A percentile compares a stretch with the other conserved stretches of the same genome.
These are phyloP conservation scores for Trapa incisa DNA, from an alignment of 345 rosid genomes.

Conservation along the genomic window DNA sequence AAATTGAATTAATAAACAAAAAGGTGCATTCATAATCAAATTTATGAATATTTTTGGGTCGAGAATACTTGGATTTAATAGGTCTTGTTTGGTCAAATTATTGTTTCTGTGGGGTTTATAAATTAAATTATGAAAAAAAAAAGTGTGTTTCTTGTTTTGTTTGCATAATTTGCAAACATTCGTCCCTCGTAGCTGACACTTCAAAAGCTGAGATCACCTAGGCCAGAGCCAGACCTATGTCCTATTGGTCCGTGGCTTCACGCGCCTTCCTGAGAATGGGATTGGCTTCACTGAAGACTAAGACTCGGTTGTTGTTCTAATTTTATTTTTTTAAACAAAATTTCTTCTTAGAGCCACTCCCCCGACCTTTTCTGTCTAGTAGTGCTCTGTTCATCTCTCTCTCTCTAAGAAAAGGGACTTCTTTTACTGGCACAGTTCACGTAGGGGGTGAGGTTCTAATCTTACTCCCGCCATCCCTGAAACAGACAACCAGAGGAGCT, in stretches of 20 bases:
- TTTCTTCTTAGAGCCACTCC: background rate
- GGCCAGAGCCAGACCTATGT: background rate
- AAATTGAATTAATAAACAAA: too few species aligned
- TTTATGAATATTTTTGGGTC: too few species aligned
- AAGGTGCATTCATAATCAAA: too few species aligned
- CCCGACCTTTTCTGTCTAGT: background rate
- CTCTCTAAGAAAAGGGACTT: constrained; percentile 1
- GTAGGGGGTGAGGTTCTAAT: constrained; percentile 17
- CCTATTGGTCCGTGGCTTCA: constrained; percentile 8
- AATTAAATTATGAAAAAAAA: too few species aligned
- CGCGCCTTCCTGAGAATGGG: constrained; percentile 10
- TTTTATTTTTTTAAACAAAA: background rate
- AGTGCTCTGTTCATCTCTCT: background rate
- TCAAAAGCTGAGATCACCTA: background rate
- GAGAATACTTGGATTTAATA: too few species aligned
- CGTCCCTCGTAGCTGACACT: background rate
- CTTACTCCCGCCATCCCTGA: too few species aligned
- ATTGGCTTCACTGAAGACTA: background rate
- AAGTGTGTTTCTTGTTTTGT: too few species aligned
- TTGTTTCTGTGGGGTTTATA: too few species aligned
- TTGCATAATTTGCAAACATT: constrained; percentile 4
- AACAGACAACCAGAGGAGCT: background rate
- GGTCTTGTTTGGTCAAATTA: too few species aligned
- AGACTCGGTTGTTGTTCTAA: too few species aligned
- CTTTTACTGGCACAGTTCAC: constrained; percentile 19